A percentile compares a stretch with the other conserved stretches of the same genome.
Evolutionary conservation across 1,284 basidiomycete species (phyloP).

Genomic region (Trichosporon sp.): DNA sequence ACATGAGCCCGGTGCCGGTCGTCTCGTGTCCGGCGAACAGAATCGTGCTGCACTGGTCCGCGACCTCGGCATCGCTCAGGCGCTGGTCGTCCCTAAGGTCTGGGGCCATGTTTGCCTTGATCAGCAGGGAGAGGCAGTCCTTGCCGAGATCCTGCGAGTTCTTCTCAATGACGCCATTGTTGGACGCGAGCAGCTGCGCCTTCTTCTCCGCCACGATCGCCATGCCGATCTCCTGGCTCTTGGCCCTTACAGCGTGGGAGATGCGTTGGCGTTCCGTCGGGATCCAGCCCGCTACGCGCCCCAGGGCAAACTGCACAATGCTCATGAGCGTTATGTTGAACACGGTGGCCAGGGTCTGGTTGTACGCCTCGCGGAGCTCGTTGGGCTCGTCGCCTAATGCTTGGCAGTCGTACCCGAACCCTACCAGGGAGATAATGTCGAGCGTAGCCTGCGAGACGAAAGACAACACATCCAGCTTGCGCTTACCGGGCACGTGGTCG

Average conservation of each 20-base stretch:
- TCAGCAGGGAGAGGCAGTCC: conserved; percentile 59
- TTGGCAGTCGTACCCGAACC: conserved; percentile 65
- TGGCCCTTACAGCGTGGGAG: conserved; percentile 12
- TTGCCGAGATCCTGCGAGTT: conserved; percentile 60
- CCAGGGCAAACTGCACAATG: conserved; percentile 59
- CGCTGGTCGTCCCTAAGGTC: conserved; percentile 63
- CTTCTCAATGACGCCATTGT: conserved; percentile 48
- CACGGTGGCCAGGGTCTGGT: conserved; percentile 16
- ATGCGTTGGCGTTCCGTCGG: conserved; percentile 3
- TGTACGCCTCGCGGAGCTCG: conserved; percentile 57
- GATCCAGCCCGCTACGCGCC: conserved; percentile 60
- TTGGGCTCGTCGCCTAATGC: conserved; percentile 38
- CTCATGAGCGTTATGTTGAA: conserved; percentile 51
- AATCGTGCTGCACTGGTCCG: conserved; percentile 76
- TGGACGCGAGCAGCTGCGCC: conserved; percentile 60
- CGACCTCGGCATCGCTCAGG: conserved; percentile 68
- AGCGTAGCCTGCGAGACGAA: conserved; percentile 61
- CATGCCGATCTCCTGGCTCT: conserved; percentile 12
- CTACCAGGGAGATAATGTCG: conserved; percentile 69
- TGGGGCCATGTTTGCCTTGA: conserved; percentile 65
- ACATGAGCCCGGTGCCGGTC: conserved; percentile 69
- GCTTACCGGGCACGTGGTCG: conserved; percentile 28
- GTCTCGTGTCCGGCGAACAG: conserved; percentile 74
- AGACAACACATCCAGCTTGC: conserved; percentile 31
- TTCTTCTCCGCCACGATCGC: conserved; percentile 6